A percentile compares a stretch with the other conserved stretches of the same genome.
Conservation (phyloP, 2,329 filamentous ascomycete genomes). For the Pyricularia sp. region DNA sequence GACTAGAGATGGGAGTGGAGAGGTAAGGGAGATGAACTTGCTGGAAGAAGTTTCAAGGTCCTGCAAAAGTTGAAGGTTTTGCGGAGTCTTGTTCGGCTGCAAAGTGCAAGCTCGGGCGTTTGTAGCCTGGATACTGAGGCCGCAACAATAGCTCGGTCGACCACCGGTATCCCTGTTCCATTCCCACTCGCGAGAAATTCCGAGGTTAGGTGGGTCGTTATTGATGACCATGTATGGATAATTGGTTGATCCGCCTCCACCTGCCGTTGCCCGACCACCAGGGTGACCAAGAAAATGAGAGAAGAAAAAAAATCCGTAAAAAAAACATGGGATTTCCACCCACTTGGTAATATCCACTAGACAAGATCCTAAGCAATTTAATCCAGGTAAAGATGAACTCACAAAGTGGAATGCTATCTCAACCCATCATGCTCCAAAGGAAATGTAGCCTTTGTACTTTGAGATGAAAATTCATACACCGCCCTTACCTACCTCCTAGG, state of each 20-base stretch:
- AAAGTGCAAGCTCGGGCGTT: not conserved
- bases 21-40: conserved; percentile 38
- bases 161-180: not conserved
- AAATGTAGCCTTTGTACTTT: too few species aligned
- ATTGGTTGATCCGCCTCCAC: conserved; percentile 1
- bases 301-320: not conserved
- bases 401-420: too few species aligned
- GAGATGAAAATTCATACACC: too few species aligned
- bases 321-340: not conserved
- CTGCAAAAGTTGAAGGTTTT: conserved; percentile 6
- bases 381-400: too few species aligned
- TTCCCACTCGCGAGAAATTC: not conserved
- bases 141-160: not conserved
- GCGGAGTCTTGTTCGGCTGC: conserved; percentile 3
- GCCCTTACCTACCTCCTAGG: too few species aligned
- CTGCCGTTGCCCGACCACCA: not conserved
- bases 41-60: conserved; percentile 20
- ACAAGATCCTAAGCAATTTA: not conserved
- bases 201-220: not conserved
- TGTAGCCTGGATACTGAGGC: not conserved
- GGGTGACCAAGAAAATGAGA: not conserved
- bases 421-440: too few species aligned
- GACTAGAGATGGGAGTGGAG: conserved; percentile 50
- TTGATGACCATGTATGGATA: not conserved
- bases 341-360: not conserved